These are phyloP conservation scores for Balakata baccata DNA, from an alignment of 345 rosid genomes.

Conservation along the genomic window DNA sequence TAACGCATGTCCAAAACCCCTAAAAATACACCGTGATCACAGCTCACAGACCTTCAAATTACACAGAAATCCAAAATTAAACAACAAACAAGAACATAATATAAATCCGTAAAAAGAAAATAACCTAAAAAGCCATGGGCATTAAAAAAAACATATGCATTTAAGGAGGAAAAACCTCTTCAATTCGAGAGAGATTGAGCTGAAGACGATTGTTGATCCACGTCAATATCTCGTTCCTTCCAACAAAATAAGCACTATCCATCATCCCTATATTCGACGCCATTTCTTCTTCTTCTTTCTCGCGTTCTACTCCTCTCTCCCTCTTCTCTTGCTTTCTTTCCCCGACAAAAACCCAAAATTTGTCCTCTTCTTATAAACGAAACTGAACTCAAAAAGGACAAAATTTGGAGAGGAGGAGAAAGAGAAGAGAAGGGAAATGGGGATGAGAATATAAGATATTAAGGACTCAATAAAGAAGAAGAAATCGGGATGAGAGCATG, in stretches of 20 bases:
- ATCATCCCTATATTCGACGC: constrained; percentile 91
- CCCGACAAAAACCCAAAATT: neutral
- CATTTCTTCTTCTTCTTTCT: constrained; percentile 34
- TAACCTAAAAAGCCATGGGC: neutral
- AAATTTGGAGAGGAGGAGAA: constrained; percentile 1
- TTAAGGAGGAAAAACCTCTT: constrained; percentile 50
- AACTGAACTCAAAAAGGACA: neutral
- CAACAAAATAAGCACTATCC: constrained; percentile 97
- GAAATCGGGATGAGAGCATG: neutral
- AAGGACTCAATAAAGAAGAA: neutral
- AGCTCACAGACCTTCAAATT: neutral
- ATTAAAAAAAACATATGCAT: neutral
- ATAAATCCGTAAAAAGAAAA: neutral
- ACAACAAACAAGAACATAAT: constrained; percentile 2
- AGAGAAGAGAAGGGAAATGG: neutral
- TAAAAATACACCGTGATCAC: neutral
- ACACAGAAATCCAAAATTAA: neutral
- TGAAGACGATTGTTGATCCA: constrained; percentile 93
- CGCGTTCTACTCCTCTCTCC: neutral
- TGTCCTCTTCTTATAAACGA: neutral
- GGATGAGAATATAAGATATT: neutral
- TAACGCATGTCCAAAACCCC: neutral
- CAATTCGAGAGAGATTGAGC: constrained; percentile 84
- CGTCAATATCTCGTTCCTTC: constrained; percentile 83
- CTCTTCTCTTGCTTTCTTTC: neutral